phyloP scores from a whole-genome alignment of 2,329 filamentous ascomycete species.

The Hymenoscyphus occultus region DNA sequence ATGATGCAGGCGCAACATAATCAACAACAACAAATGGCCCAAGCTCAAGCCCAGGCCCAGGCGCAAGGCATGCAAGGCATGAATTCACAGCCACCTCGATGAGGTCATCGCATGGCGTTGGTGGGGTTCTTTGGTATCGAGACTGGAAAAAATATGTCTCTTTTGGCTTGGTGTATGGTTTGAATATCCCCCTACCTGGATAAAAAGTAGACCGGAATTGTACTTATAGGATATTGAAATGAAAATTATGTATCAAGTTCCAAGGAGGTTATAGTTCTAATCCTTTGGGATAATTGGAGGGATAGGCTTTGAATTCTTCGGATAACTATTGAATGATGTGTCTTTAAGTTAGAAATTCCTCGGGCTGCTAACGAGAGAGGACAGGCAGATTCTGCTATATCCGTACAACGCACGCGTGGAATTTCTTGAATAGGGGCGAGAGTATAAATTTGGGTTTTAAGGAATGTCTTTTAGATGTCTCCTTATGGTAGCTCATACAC shows the following conservation, averaged over 20 bases:
- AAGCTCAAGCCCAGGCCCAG: slow-evolving; percentile 18
- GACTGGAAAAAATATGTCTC: neutral
- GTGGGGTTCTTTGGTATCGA: neutral
- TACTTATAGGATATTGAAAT: neutral
- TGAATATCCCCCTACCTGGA: neutral
- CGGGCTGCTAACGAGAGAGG: too few species aligned
- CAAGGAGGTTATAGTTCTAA: too few species aligned
- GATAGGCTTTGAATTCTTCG: too few species aligned
- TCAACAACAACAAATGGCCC: slow-evolving; percentile 19
- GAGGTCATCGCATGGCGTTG: slow-evolving; percentile 7
- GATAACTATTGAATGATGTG: too few species aligned
- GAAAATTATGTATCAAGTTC: neutral
- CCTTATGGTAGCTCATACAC: too few species aligned
- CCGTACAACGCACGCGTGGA: too few species aligned
- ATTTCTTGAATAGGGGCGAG: too few species aligned
- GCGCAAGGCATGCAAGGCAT: slow-evolving; percentile 8
- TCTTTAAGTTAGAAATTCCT: too few species aligned
- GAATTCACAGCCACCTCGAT: slow-evolving; percentile 11
- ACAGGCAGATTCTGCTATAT: too few species aligned
- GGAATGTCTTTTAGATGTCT: too few species aligned
- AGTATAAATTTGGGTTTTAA: too few species aligned
- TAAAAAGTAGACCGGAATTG: neutral
- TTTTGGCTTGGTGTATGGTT: neutral
- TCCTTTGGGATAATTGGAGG: too few species aligned
- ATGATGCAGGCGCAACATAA: slow-evolving; percentile 31